Conservation (phyloP, 2,329 filamentous ascomycete species). For the Canariomyces notabilis region DNA sequence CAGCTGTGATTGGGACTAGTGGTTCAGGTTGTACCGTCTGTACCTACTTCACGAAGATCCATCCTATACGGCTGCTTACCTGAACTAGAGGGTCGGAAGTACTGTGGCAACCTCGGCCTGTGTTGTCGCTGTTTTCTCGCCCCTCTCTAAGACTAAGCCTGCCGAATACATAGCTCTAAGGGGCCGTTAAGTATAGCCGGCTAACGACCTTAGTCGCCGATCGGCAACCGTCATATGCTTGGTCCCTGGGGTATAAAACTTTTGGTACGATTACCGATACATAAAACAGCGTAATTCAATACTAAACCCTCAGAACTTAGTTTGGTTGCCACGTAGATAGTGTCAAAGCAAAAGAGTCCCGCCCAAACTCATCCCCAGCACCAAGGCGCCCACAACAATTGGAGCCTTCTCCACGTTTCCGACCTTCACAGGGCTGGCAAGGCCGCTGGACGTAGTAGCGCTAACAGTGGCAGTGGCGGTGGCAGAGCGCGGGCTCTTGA, state of each 20-base stretch:
- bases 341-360: conserved; percentile 38
- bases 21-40: no score
- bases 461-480: conserved; percentile 33
- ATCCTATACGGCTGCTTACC: no score
- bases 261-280: not conserved
- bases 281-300: not conserved
- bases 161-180: no score
- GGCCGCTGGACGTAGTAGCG: conserved; percentile 27
- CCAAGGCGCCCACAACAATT: conserved; percentile 32
- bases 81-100: no score
- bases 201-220: no score
- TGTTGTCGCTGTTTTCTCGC: no score
- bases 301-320: not conserved
- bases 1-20: conserved; percentile 69
- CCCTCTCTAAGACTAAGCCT: no score
- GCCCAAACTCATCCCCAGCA: conserved; percentile 33
- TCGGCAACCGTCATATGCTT: no score
- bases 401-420: conserved; percentile 35
- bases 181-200: no score
- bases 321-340: not conserved
- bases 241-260: no score
- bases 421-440: conserved; percentile 19
- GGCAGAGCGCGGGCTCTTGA: conserved; percentile 36
- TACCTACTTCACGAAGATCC: no score
- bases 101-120: no score